A percentile compares a stretch with the other conserved stretches of the same genome.
phyloP scores from a whole-genome alignment of 805 yeast genomes.

The Cyberlindnera nakhonratchasimensis region DNA sequence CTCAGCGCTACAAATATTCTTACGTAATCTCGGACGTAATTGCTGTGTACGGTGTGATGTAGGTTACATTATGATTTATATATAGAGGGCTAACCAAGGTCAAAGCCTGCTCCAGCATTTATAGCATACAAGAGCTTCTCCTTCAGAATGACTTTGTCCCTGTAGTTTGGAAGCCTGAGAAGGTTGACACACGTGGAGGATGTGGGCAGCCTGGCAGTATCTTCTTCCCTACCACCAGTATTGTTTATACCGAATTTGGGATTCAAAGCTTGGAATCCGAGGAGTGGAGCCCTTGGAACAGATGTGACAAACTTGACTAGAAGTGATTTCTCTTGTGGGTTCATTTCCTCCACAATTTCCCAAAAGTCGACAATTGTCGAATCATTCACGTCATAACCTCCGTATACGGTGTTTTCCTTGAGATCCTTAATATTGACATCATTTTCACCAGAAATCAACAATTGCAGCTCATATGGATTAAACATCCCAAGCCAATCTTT shows the following conservation, averaged over 20 bases:
- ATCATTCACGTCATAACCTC: conserved; percentile 56
- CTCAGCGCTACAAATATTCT: neutral
- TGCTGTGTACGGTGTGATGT: too few species aligned
- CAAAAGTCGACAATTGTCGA: conserved; percentile 66
- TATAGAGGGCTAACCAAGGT: conserved; percentile 39
- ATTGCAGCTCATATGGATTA: conserved; percentile 78
- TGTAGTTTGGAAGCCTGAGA: conserved; percentile 81
- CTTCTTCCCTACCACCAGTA: conserved; percentile 40
- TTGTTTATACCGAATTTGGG: conserved; percentile 82
- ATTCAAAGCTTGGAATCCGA: conserved; percentile 71
- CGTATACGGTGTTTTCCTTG: conserved; percentile 55
- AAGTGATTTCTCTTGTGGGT: conserved; percentile 54
- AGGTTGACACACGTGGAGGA: conserved; percentile 92
- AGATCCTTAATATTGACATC: conserved; percentile 73
- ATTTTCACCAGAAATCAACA: conserved; percentile 69
- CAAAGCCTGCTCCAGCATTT: conserved; percentile 82
- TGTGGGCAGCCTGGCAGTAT: conserved; percentile 60
- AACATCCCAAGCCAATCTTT: conserved; percentile 81
- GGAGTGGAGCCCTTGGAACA: conserved; percentile 84
- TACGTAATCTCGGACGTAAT: too few species aligned
- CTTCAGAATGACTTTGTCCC: conserved; percentile 50
- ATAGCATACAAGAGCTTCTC: conserved; percentile 75
- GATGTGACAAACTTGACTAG: conserved; percentile 89
- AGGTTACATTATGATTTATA: neutral
- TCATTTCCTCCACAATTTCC: conserved; percentile 70